Evolutionary conservation across 768 basidiomycete species (phyloP), one percentile per base, ranked within the genome.

Genomic region (Mycena galopus): DNA sequence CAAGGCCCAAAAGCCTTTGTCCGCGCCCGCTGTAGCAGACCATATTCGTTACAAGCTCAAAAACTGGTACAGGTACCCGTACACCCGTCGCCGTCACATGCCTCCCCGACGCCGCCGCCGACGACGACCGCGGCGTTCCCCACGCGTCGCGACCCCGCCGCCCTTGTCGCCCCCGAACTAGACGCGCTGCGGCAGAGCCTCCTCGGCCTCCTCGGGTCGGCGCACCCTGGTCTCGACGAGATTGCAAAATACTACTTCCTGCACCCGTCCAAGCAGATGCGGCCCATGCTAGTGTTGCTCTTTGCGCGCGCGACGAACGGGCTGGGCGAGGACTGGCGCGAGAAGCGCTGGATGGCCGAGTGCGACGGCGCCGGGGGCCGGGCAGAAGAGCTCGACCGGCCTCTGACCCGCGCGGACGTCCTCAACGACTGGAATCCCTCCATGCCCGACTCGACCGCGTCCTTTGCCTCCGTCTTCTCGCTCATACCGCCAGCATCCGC

Each of bases 221-320:
- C 96, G 10, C 95, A 98, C 81, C 94, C 97, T 1, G 90, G 91
- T 4, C 91, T 99, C 62, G 90, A 92, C 71, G 91, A 94, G 62
- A 92, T 98, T 65, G 96, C 97, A 3, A 90, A 94, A 74, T 96
- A 95, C 83, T 98, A 98, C 84, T 98, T 98, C 80, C 83, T 92
- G 59, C 91, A 94, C 69, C 92, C 93, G 17, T 94, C 96, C 14
- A 96, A 96, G 79, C 96, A 98, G 78, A 86, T 99, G 30, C 90
- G 98, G 8, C 96, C 98, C 3, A 84, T 96, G 64, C 85, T 98
- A 39, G 94, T 98, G 19, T 88, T 99, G 25, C 89, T 99, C 37
- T 94, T 98, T 82, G 86, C 94, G 21, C 92, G 93, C 68, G 98
- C 97, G 10, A 98, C 96, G 29, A 99, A 99, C 79, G 97, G 97